These are phyloP conservation scores for Lentinula sp. DNA, from an alignment of 768 basidiomycete genomes.

Conservation along the genomic window DNA sequence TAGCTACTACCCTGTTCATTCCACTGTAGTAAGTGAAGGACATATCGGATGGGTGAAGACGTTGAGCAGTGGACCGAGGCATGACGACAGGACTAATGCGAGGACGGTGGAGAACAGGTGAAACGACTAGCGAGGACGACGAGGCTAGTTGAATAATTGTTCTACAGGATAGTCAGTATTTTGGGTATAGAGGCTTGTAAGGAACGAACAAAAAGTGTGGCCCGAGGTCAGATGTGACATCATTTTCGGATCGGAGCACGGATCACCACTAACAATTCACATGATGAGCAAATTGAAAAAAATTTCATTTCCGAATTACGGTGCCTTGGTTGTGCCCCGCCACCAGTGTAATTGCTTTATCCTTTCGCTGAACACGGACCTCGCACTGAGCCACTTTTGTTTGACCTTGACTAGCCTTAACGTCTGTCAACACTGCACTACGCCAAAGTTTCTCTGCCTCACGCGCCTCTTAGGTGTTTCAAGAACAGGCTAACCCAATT, in stretches of 20 bases:
- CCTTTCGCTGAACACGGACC: neutral
- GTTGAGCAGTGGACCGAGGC: too few species aligned
- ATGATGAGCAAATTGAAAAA: neutral
- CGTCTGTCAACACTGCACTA: neutral
- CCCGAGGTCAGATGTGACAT: too few species aligned
- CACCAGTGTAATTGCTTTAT: neutral
- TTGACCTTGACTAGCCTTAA: neutral
- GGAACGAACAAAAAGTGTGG: too few species aligned
- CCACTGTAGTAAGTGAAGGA: conserved; percentile 31
- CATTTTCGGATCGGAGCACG: neutral
- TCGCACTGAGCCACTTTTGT: neutral
- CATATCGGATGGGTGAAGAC: too few species aligned
- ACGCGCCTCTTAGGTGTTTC: neutral
- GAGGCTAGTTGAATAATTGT: too few species aligned
- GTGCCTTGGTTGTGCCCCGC: neutral
- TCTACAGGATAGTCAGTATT: too few species aligned
- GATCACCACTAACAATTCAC: neutral
- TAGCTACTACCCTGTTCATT: conserved; percentile 54
- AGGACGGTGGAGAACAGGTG: too few species aligned
- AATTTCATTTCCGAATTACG: neutral
- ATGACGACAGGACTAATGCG: too few species aligned
- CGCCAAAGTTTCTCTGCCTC: neutral
- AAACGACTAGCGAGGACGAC: too few species aligned
- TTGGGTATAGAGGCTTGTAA: too few species aligned
- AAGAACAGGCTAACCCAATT: neutral